Conservation (phyloP, 176 grass and related monocot species). For the Bothriochloa decipiens region DNA sequence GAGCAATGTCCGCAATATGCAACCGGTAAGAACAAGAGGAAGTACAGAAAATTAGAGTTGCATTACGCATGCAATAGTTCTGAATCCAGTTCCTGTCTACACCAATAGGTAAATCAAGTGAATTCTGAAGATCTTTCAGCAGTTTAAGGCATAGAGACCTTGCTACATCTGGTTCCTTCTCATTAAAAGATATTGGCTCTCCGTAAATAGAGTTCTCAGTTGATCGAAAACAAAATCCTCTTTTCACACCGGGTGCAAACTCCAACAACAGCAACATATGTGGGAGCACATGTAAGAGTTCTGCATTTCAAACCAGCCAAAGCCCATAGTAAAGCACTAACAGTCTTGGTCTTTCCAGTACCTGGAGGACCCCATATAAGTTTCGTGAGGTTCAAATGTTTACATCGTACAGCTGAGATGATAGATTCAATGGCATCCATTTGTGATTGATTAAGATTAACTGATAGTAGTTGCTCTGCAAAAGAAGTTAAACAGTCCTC, state of each 20-base stretch:
- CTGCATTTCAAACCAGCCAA: slow-evolving; percentile 61
- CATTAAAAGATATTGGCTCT: background rate
- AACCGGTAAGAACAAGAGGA: slow-evolving; percentile 68
- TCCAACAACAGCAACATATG: slow-evolving; percentile 74
- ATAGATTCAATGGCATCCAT: slow-evolving; percentile 52
- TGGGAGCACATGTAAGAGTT: slow-evolving; percentile 81
- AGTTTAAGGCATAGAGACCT: slow-evolving; percentile 51
- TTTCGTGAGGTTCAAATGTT: slow-evolving; percentile 51
- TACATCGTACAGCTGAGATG: slow-evolving; percentile 47
- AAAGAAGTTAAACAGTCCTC: slow-evolving; percentile 27
- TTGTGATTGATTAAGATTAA: slow-evolving; percentile 74
- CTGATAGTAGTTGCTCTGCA: slow-evolving; percentile 34
- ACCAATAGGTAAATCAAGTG: slow-evolving; percentile 43
- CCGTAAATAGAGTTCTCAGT: background rate
- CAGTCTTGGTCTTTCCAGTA: slow-evolving; percentile 79
- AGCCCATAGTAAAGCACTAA: slow-evolving; percentile 58
- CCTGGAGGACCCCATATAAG: slow-evolving; percentile 92
- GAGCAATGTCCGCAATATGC: slow-evolving; percentile 46
- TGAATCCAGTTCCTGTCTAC: slow-evolving; percentile 43
- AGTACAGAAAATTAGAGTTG: slow-evolving; percentile 78
- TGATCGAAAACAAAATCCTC: slow-evolving; percentile 36
- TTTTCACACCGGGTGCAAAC: slow-evolving; percentile 58
- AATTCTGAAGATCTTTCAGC: slow-evolving; percentile 47
- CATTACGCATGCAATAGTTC: slow-evolving; percentile 64
- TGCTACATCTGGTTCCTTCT: slow-evolving; percentile 42